phyloP scores from a whole-genome alignment of 805 yeast genomes.

The Nakazawaea populi region DNA sequence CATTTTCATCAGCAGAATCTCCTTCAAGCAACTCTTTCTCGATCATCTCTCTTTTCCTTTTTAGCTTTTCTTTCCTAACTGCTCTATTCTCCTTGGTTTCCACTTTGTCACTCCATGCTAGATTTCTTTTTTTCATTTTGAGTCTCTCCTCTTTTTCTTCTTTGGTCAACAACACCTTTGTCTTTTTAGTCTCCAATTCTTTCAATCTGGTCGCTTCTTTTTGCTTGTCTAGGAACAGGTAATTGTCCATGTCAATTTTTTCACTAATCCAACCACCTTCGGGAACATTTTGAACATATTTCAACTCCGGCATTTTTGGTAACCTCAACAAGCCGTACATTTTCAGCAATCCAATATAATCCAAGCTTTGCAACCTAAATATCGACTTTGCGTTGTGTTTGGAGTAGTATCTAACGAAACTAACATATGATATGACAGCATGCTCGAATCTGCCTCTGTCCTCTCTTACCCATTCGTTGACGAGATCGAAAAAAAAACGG shows the following conservation, averaged over 20 bases:
- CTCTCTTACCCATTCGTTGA: slow-evolving; percentile 50
- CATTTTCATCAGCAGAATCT: slow-evolving; percentile 37
- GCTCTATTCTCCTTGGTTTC: slow-evolving; percentile 56
- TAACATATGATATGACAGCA: slow-evolving; percentile 76
- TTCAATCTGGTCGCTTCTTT: slow-evolving; percentile 60
- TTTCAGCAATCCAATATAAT: slow-evolving; percentile 65
- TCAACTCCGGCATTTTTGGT: slow-evolving; percentile 93
- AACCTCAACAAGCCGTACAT: slow-evolving; percentile 77
- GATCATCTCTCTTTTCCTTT: slow-evolving; percentile 62
- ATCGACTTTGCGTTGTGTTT: slow-evolving; percentile 88
- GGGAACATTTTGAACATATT: slow-evolving; percentile 47
- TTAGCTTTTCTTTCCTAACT: slow-evolving; percentile 62
- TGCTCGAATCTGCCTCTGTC: slow-evolving; percentile 82
- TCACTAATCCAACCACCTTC: slow-evolving; percentile 69
- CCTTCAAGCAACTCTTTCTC: slow-evolving; percentile 45
- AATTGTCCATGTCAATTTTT: slow-evolving; percentile 61
- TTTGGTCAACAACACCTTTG: slow-evolving; percentile 18
- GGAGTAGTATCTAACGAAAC: slow-evolving; percentile 75
- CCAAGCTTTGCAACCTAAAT: slow-evolving; percentile 67
- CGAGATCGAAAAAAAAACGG: slow-evolving; percentile 26
- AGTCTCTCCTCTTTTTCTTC: slow-evolving; percentile 36
- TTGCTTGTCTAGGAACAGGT: slow-evolving; percentile 54
- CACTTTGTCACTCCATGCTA: slow-evolving; percentile 75
- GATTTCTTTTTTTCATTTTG: slow-evolving; percentile 44
- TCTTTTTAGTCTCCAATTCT: slow-evolving; percentile 43